Evolutionary conservation across 768 basidiomycete genomes (phyloP).

Genomic region (Pleurotus citrinopileatus): DNA sequence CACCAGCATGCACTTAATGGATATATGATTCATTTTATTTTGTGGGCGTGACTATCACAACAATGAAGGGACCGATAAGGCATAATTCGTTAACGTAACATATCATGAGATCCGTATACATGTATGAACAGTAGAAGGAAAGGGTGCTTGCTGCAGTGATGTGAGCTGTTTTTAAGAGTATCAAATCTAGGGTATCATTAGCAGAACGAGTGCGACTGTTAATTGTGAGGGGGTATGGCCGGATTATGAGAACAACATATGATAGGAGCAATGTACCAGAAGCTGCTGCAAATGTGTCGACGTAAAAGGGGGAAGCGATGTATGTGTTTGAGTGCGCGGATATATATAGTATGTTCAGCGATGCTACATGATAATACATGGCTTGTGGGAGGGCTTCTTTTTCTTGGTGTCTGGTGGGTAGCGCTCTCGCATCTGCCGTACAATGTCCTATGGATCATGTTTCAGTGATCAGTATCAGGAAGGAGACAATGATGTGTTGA

Average conservation of each 20-base stretch:
- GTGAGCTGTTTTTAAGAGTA: too few relatives aligned
- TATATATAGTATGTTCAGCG: background rate
- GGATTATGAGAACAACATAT: conserved; percentile 5
- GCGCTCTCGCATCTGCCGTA: conserved; percentile 68
- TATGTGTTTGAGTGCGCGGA: background rate
- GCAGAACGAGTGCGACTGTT: conserved; percentile 7
- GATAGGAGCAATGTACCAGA: background rate
- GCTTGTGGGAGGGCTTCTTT: conserved; percentile 26
- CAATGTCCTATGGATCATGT: conserved; percentile 40
- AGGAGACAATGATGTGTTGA: background rate
- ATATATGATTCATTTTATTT: too few relatives aligned
- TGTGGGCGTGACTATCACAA: too few relatives aligned
- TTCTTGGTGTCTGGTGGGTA: conserved; percentile 53
- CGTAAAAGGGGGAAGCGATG: background rate
- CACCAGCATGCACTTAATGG: background rate
- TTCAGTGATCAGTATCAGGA: conserved; percentile 2
- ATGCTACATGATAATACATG: conserved; percentile 42
- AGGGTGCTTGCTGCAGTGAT: too few relatives aligned
- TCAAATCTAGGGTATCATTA: conserved; percentile 9
- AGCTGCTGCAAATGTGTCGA: background rate
- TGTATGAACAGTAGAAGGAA: too few relatives aligned
- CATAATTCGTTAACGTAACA: too few relatives aligned
- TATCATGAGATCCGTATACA: background rate
- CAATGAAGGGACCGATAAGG: too few relatives aligned
- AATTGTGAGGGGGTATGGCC: conserved; percentile 1